Evolutionary conservation across 2,329 filamentous ascomycete genomes (phyloP).

Genomic region (Simplicillium sp.): DNA sequence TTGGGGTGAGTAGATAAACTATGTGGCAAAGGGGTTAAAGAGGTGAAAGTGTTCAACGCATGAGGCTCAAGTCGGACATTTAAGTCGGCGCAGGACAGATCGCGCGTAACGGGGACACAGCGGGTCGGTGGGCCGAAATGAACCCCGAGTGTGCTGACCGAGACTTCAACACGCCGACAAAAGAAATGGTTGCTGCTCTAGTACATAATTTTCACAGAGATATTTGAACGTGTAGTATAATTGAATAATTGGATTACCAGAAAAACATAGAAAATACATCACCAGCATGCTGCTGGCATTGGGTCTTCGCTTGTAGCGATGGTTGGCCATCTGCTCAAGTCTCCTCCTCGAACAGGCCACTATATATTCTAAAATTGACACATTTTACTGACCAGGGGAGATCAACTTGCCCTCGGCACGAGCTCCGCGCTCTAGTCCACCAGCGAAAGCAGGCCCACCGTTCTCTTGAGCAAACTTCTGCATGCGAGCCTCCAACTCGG

Average conservation of each 20-base stretch:
- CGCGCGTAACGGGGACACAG: too few relatives aligned
- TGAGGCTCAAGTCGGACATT: not conserved
- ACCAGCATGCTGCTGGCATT: too few relatives aligned
- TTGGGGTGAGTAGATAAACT: not conserved
- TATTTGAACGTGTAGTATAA: too few relatives aligned
- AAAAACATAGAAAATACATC: too few relatives aligned
- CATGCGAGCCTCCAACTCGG: constrained; percentile 89
- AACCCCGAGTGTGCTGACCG: not conserved
- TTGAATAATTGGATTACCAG: too few relatives aligned
- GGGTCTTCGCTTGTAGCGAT: too few relatives aligned
- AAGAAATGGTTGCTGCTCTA: too few relatives aligned
- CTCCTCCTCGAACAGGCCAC: too few relatives aligned
- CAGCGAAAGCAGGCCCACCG: constrained; percentile 68
- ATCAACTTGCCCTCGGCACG: constrained; percentile 72
- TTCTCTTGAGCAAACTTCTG: constrained; percentile 64
- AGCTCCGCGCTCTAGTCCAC: constrained; percentile 76
- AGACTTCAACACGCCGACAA: too few relatives aligned
- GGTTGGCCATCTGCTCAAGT: too few relatives aligned
- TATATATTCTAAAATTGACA: constrained; percentile 2
- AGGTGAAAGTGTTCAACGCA: not conserved
- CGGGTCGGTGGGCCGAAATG: too few relatives aligned
- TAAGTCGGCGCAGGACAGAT: too few relatives aligned
- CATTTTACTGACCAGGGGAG: constrained; percentile 74
- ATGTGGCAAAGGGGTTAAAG: not conserved
- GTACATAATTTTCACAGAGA: not conserved